Evolutionary conservation across 345 rosid genomes (phyloP).

Genomic region (Euphorbia lathyris): DNA sequence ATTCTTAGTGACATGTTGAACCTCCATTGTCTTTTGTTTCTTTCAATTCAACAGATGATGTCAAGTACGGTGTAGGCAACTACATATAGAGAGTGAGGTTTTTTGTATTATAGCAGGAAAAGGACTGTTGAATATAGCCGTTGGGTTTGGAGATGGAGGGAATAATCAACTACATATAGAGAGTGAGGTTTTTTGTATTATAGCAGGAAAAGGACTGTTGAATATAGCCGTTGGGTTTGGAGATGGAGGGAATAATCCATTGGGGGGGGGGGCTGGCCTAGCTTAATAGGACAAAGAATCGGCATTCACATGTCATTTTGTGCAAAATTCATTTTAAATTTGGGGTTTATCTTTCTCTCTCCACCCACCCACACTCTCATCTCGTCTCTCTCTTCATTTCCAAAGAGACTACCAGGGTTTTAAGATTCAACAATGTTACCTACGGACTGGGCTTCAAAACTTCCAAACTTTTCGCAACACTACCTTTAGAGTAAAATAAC

Average conservation of each 20-base stretch:
- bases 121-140: slow-evolving; percentile 56
- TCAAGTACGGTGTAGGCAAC: too few relatives aligned
- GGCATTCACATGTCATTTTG: slow-evolving; percentile 15
- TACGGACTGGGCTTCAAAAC: too few relatives aligned
- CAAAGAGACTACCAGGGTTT: too few relatives aligned
- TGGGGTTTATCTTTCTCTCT: too few relatives aligned
- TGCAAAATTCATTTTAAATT: neutral
- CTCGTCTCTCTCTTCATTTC: too few relatives aligned
- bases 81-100: neutral
- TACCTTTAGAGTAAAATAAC: too few relatives aligned
- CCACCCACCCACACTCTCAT: too few relatives aligned
- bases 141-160: neutral
- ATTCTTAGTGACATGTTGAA: slow-evolving; percentile 62
- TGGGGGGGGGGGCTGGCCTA: neutral
- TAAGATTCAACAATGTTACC: too few relatives aligned
- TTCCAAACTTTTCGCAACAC: too few relatives aligned
- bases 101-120: slow-evolving; percentile 25
- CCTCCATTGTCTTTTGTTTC: neutral
- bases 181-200: slow-evolving; percentile 10
- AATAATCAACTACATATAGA: neutral
- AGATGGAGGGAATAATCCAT: slow-evolving; percentile 13
- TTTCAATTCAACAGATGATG: too few relatives aligned
- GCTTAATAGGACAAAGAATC: slow-evolving; percentile 2
- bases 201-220: slow-evolving; percentile 63
- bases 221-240: slow-evolving; percentile 9